Base-by-base conservation (phyloP, 129 eudicot genomes). In the Scalesia atractyloides region DNA sequence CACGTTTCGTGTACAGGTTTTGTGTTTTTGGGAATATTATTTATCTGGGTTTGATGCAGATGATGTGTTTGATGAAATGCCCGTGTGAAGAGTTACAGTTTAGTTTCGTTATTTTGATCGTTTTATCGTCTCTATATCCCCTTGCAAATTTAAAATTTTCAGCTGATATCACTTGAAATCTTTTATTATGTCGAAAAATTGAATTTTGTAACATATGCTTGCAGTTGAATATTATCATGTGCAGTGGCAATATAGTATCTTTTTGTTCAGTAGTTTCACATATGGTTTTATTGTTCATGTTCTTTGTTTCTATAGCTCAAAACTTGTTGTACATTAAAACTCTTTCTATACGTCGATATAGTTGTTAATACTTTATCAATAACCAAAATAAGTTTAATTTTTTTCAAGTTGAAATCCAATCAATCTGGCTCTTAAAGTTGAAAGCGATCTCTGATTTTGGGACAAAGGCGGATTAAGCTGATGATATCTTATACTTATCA, bases 61-160 rank as follows among this genome's bases (percentile, higher is more conserved):
- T 62, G 1, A 79, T 19, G 18, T 88, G 95, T 83, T 83, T 65
- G 95, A 81, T 79, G 20, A 69, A 69, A 83, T 81, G 83, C 39
- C 76, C 3, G 16, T 69, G 47, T 24, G 73, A 73, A 52, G 6
- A 22, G 3, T 7, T n/a, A 36, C 33, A 4, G n/a, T 26, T 3
- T 71, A 26, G 1, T 36, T 36, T 9, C 34, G 46, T 72, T 72
- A 53, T 19, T 57, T 65, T 20, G 26, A 13, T n/a, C 10, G 15
- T 52, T 51, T 64, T 41, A 4, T 26, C 64, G 57, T 68, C 24
- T 51, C 18, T 47, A 4, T 12, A 50, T 19, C 19, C 53, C 33
- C 2, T 26, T 1, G 2, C 1, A 26, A 26, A 3, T 26, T 26
- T 2, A 26, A 26, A 26, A 22, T 43, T 61, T 16, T 63, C 9